Conservation (phyloP, 78 protist genomes). For the Dictyostelium firmibasis region DNA sequence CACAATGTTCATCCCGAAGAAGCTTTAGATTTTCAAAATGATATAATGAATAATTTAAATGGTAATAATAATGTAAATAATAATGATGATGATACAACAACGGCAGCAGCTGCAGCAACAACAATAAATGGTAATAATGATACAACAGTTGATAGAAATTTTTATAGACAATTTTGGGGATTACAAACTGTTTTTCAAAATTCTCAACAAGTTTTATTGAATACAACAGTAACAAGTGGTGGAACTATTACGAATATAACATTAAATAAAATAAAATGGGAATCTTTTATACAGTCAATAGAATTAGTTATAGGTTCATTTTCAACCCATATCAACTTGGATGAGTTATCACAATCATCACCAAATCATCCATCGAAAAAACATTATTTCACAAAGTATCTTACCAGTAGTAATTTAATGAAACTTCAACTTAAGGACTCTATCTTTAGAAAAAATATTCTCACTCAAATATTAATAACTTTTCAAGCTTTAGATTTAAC, state of each 20-base stretch:
- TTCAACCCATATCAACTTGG: constrained; percentile 60
- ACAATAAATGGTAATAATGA: background rate
- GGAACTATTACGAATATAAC: background rate
- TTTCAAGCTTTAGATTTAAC: constrained; percentile 53
- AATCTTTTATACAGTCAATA: constrained; percentile 38
- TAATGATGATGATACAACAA: background rate
- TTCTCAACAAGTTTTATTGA: constrained; percentile 6
- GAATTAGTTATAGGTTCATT: constrained; percentile 53
- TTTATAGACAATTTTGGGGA: constrained; percentile 67
- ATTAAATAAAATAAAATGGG: constrained; percentile 36
- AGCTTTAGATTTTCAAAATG: background rate
- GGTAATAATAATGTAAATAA: background rate
- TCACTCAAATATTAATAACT: constrained; percentile 45
- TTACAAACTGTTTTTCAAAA: constrained; percentile 48
- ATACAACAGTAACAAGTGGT: background rate
- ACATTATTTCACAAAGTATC: constrained; percentile 70
- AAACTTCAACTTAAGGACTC: constrained; percentile 65
- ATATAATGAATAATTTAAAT: background rate
- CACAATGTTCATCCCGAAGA: constrained; percentile 35
- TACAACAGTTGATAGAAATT: constrained; percentile 35
- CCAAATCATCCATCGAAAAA: background rate
- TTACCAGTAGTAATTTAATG: constrained; percentile 46
- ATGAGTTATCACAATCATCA: constrained; percentile 7
- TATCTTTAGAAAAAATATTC: constrained; percentile 58
- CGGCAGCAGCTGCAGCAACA: background rate